Conservation (phyloP, 768 basidiomycete genomes). For the Clitopilus hobsonii region DNA sequence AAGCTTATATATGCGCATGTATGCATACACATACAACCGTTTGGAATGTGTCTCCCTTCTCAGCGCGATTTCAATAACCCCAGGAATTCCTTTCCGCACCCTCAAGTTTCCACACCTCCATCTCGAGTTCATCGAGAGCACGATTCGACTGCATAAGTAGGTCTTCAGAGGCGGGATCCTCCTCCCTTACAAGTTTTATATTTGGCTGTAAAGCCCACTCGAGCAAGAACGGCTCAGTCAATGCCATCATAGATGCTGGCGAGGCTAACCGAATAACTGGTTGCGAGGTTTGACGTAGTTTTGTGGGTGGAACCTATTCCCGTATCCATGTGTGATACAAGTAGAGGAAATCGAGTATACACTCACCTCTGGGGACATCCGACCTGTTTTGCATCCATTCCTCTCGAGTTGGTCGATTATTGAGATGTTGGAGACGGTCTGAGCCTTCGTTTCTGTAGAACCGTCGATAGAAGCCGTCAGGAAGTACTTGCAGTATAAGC, state of each 20-base stretch:
- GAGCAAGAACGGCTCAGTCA: slow-evolving; percentile 40
- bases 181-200: neutral
- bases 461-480: neutral
- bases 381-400: slow-evolving; percentile 1
- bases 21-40: no score
- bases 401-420: slow-evolving; percentile 7
- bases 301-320: no score
- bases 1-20: no score
- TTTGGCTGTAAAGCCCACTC: slow-evolving; percentile 23
- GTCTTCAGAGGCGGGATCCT: no score
- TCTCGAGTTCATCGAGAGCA: no score
- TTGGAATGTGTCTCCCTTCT: no score
- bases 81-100: slow-evolving; percentile 1
- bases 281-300: slow-evolving; percentile 3
- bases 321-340: no score
- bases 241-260: slow-evolving; percentile 35
- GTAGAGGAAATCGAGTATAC: no score
- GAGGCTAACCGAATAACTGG: slow-evolving; percentile 23
- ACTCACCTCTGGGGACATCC: neutral
- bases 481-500: neutral
- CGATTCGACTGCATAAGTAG: no score
- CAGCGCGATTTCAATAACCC: slow-evolving; percentile 7
- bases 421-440: neutral
- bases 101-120: no score
- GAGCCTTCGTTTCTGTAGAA: neutral